A percentile compares a stretch with the other conserved stretches of the same genome.
These are phyloP conservation scores for Ophiorrhiza pumila DNA, from an alignment of 257 asterid genomes.

Conservation along the genomic window DNA sequence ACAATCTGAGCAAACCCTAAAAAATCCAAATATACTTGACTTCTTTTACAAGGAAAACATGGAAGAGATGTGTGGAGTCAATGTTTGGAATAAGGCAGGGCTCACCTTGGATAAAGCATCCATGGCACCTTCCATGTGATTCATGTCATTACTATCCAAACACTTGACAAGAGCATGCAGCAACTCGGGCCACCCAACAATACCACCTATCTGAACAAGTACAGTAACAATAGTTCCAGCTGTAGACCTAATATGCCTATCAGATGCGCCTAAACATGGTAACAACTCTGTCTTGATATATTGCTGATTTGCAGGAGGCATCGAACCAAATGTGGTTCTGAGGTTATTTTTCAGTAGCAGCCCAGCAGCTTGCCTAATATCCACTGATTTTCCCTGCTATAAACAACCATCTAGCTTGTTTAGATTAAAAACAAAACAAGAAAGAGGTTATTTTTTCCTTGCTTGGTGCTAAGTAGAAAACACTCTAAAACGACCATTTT, in stretches of 20 bases:
- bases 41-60: neutral
- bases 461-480: neutral
- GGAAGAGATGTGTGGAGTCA: neutral
- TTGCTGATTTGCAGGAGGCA: conserved; percentile 68
- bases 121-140: conserved; percentile 99
- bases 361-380: conserved; percentile 98
- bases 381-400: conserved; percentile 87
- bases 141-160: conserved; percentile 81
- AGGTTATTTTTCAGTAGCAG: conserved; percentile 87
- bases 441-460: neutral
- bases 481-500: neutral
- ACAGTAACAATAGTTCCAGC: conserved; percentile 90
- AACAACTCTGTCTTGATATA: conserved; percentile 75
- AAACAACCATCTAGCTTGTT: conserved; percentile 16
- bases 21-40: neutral
- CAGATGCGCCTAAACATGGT: conserved; percentile 86
- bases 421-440: neutral
- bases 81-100: neutral
- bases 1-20: neutral
- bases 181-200: conserved; percentile 91
- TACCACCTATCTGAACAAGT: conserved; percentile 81
- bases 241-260: conserved; percentile 86
- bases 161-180: conserved; percentile 75
- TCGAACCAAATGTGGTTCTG: conserved; percentile 47
- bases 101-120: conserved; percentile 97